Evolutionary conservation across 1,284 basidiomycete genomes (phyloP).

Genomic region (Apiotrichum sp.): DNA sequence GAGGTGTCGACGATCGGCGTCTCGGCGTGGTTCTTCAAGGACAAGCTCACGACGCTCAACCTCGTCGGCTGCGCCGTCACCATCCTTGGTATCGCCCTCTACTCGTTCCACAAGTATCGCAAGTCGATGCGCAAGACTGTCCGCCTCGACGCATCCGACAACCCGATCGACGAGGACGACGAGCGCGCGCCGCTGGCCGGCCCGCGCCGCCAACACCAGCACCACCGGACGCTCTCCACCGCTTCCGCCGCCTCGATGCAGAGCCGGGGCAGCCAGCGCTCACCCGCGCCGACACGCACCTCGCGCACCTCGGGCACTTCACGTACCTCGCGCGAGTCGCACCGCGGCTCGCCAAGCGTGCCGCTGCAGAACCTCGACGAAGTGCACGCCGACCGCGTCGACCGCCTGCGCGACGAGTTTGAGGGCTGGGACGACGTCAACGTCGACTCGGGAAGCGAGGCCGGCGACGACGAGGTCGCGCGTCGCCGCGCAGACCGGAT

Average conservation of each 20-base stretch:
- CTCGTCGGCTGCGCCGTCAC: constrained; percentile 84
- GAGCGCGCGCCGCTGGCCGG: constrained; percentile 17
- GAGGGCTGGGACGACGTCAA: constrained; percentile 34
- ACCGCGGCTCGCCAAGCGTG: neutral
- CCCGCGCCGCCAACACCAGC: constrained; percentile 3
- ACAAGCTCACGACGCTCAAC: constrained; percentile 85
- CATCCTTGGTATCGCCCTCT: constrained; percentile 71
- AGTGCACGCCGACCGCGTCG: constrained; percentile 28
- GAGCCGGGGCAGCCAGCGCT: too few species aligned
- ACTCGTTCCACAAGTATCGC: constrained; percentile 83
- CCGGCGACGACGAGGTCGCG: constrained; percentile 11
- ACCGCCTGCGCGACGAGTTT: constrained; percentile 34
- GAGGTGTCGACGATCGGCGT: constrained; percentile 92
- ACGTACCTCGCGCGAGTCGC: neutral
- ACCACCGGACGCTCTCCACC: neutral
- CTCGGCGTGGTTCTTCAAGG: constrained; percentile 87
- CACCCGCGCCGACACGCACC: too few species aligned
- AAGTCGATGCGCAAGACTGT: constrained; percentile 67
- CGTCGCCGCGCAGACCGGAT: constrained; percentile 2
- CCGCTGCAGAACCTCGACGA: neutral
- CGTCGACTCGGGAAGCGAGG: constrained; percentile 9
- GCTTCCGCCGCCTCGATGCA: neutral
- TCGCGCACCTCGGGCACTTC: too few species aligned
- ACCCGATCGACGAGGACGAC: constrained; percentile 54
- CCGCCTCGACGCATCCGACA: constrained; percentile 64